Base-by-base conservation (phyloP, 1,284 basidiomycete species). In the Pisolithus thermaeus region DNA sequence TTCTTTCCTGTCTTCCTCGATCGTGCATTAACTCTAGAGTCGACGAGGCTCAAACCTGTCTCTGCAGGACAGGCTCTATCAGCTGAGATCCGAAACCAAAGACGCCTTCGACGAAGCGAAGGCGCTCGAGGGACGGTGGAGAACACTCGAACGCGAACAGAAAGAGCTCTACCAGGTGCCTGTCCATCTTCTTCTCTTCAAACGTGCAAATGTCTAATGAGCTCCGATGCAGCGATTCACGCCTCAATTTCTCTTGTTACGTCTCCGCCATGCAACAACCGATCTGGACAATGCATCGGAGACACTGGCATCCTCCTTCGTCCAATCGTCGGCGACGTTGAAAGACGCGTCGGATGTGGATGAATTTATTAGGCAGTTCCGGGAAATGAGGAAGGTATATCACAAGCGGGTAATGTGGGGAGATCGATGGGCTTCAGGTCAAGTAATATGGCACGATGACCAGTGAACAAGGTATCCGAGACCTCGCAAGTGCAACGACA, bases 371-470 rank as follows among this genome's bases (percentile, higher is more conserved):
- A 82, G 76, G 61, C 84, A 92, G 63, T 96, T 93, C 73, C 92
- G 86, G 64, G 90, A 92, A 50, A 68, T 85, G 39, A 73, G 93
- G 58, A 93, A 91, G 71, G 76, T 79, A 16, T 96, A 93, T 67
- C 93, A 97, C 67, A 94, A 94, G 67, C 77, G 93, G 27, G 83
- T 84, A 3, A 86, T 95, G 66, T 95, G 90, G 88, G 81, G 84
- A 18, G 89, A 93, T 61, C 78, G 87, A 59, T 95, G 92, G 90
- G 74, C 82, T 1, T 76, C 81, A 28, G 90, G 90, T 1, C 84
- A 91, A 58, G 92, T 96, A 4, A 79, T 79, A 25, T 96, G 92
- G 92, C 67, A 75, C 52, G 83, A 84, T 54, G 80, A 82, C 57
- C 79, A 58, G 64, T 14, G 20, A 38, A 14, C 23, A 28, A 39